Base-by-base conservation (phyloP, 208 protist species). In the Trypanosoma avium region DNA sequence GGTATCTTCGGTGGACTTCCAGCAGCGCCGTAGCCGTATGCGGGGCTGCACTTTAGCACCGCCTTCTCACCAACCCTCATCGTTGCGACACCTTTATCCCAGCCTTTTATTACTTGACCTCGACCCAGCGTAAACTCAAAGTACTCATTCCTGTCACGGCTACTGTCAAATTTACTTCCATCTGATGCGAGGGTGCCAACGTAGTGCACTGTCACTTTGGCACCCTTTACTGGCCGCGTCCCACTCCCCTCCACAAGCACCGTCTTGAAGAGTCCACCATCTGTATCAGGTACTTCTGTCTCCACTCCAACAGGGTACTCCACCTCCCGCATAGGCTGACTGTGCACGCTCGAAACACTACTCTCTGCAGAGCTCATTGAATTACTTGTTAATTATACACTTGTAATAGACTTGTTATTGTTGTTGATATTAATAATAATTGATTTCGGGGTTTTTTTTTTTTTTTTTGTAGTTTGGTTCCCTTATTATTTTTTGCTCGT, bases 71-170 rank as follows among this genome's bases (percentile, higher is more conserved):
- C 93, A 13, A 88, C 64, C 12, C 76, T 77, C 93, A 97, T 97
- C 4, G 93, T 94, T 10, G 82, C 79, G 40, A 97, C 86, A 43
- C 93, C 89, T 43, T 84, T 77, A 55, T 97, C 93, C 93, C 92
- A 96, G 26, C 90, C 92, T 61, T 93, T 92, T 64, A 97, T 97
- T 8, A 97, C 93, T 72, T 96, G 77, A 9, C 90, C 90, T 15
- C 83, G 74, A 45, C 90, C 92, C 15, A 97, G 63, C 13, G 61
- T 84, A 57, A 97, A 97, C 45, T 88, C 84, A 67, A 96, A 95
- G 67, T 76, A 81, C 61, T 90, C 72, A 6, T 73, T 77, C 45
- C 93, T 79, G 59, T 95, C 84, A n/a, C 79, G 75, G 62, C 82
- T 94, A 73, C 81, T 92, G 85, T 97, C 93, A 56, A 97, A 97